phyloP scores from a whole-genome alignment of 371 early-diverging fungal species.

The Mycotypha africana region DNA sequence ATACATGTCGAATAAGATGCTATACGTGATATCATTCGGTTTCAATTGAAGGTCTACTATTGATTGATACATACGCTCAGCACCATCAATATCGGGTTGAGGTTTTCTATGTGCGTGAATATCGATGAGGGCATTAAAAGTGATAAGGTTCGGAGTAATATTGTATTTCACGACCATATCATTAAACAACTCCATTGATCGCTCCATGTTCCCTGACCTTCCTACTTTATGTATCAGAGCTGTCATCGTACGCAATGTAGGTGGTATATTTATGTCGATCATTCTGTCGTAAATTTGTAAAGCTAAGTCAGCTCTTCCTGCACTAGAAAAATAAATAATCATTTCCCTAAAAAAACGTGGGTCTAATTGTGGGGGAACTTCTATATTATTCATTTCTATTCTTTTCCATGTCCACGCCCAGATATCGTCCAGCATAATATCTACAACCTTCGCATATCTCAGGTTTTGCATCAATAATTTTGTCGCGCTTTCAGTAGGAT shows the following conservation, averaged over 20 bases:
- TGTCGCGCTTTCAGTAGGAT: constrained; percentile 14
- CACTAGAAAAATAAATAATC: constrained; percentile 34
- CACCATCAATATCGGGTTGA: constrained; percentile 26
- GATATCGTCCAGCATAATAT: constrained; percentile 19
- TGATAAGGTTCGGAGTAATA: constrained; percentile 28
- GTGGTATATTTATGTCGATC: constrained; percentile 22
- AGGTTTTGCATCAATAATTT: constrained; percentile 22
- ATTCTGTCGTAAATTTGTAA: constrained; percentile 39
- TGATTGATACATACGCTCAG: constrained; percentile 17
- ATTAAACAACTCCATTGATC: constrained; percentile 28
- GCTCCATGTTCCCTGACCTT: constrained; percentile 26
- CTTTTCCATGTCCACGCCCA: constrained; percentile 36
- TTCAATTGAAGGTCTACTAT: constrained; percentile 21
- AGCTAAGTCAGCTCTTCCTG: constrained; percentile 33
- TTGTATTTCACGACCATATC: constrained; percentile 20
- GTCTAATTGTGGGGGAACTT: constrained; percentile 14
- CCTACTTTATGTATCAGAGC: constrained; percentile 47
- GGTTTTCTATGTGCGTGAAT: constrained; percentile 39
- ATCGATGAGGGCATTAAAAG: constrained; percentile 47
- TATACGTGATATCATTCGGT: constrained; percentile 29
- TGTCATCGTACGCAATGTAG: constrained; percentile 26
- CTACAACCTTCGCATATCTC: constrained; percentile 10
- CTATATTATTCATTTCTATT: constrained; percentile 22
- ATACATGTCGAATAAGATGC: constrained; percentile 39
- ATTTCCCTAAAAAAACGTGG: constrained; percentile 24